Evolutionary conservation across 768 basidiomycete genomes (phyloP).

Genomic region (Kondoa subrosea): DNA sequence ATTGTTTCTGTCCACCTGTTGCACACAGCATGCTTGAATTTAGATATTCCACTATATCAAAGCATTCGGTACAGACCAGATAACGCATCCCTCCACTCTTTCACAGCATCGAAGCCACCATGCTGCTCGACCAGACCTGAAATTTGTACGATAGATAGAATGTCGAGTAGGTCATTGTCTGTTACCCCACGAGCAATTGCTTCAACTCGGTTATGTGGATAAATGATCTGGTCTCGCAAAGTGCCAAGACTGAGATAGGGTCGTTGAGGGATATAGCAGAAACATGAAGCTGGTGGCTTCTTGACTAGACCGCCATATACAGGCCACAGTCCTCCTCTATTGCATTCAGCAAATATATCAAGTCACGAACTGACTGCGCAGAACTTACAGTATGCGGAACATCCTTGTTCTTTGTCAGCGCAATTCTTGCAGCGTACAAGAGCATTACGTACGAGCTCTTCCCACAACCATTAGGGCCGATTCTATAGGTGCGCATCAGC

Average conservation of each 20-base stretch:
- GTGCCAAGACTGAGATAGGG: constrained; percentile 90
- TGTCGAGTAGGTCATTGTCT: constrained; percentile 53
- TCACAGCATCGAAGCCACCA: constrained; percentile 81
- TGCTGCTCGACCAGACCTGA: constrained; percentile 72
- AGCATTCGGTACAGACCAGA: constrained; percentile 33
- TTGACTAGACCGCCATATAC: constrained; percentile 65
- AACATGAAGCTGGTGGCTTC: constrained; percentile 72
- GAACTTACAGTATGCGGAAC: constrained; percentile 93
- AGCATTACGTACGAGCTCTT: constrained; percentile 24
- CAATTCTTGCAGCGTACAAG: background rate
- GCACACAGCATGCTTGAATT: background rate
- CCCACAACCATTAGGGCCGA: constrained; percentile 70
- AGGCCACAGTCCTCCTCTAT: constrained; percentile 92
- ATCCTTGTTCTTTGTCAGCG: constrained; percentile 62
- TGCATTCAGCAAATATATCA: too few species aligned
- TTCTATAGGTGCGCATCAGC: constrained; percentile 77
- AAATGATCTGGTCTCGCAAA: constrained; percentile 87
- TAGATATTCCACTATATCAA: background rate
- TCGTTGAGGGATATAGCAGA: constrained; percentile 87
- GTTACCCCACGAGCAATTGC: constrained; percentile 61
- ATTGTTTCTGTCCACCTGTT: constrained; percentile 77
- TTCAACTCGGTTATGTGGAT: constrained; percentile 62
- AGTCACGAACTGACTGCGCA: too few species aligned
- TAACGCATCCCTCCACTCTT: constrained; percentile 83
- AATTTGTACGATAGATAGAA: constrained; percentile 69